Base-by-base conservation (phyloP, 1,284 basidiomycete species). In the Cystobasidium sp. region DNA sequence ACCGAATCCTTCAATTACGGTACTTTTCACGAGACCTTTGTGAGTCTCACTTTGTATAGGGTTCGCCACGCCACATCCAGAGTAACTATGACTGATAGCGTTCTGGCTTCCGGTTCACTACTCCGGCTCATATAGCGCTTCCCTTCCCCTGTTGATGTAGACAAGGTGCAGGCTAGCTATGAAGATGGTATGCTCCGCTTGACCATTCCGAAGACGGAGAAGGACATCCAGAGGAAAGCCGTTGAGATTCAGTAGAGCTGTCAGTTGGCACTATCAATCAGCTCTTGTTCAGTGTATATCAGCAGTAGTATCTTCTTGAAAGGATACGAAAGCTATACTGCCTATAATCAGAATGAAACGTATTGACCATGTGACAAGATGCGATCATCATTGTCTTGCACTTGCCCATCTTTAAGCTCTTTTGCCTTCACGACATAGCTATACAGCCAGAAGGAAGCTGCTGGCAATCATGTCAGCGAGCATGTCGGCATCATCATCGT, bases 61-160 rank as follows among this genome's bases (percentile, higher is more conserved):
- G 7, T 43, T 18, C 6, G 14, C 43, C 18, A 39, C 6, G 14
- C 43, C 18, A 39, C 56, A 31, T 41, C 56, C 52, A 53, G 9
- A 16, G 52, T 5, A 10, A 43, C 5, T 6, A 16, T 37, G 56
- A 39, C 24, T 55, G 53, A 59, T 20, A 31, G 18, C 22, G 12
- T 37, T 20, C 52, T 53, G n/a, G n/a, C n/a, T n/a, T n/a, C n/a
- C n/a, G n/a, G n/a, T n/a, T n/a, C n/a, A n/a, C n/a, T n/a, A n/a
- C n/a, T n/a, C n/a, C n/a, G n/a, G n/a, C n/a, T n/a, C n/a, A n/a
- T 88, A 0, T 85, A 91, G 31, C 88, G 88, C 86, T 84, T 92
- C 37, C 89, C 90, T 47, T 85, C 85, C 5, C 85, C 87, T 4
- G 85, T 90, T 0, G 88, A 91, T 78, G 82, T 83, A 52, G 83